Evolutionary conservation across 108 stramenopile species (phyloP), one percentile per base, ranked within the genome.

Genomic region (Epithemia pelagica): DNA sequence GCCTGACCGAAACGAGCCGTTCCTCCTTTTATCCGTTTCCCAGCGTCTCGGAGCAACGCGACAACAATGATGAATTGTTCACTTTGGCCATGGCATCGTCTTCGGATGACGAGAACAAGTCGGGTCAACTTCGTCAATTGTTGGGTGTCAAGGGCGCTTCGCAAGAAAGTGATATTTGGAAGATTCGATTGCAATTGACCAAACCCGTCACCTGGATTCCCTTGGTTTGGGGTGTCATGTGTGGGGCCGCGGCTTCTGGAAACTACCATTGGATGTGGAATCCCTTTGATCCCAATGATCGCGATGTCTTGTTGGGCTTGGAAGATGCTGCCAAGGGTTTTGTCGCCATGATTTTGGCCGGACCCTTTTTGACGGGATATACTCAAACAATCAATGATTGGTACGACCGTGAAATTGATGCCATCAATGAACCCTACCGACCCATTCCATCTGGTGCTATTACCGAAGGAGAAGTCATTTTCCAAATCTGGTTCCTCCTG

Each of bases 241-340:
- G 91, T 68, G 92, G 91, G 15, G 90, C 93, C 20, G 91, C 93
- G 19, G 88, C 89, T 21, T 86, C 87, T 56, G 97, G 97, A 28
- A 97, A 97, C 69, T 97, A 97, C 74, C 95, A 96, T 66, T 95
- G 95, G 94, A 94, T 94, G n/a, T 96, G 92, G 92, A 96, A 97
- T 67, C 95, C 97, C 0, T 90, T 96, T 59, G 93, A 91, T 73
- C 81, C 87, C 53, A 85, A 86, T 33, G 90, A 91, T 72, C 76
- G 91, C 53, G 68, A 90, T 57, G 82, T 95, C 23, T 30, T 82
- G 64, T 65, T 93, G 20, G 95, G 92, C 33, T 69, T 84, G 67
- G 82, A 83, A 70, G 95, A 95, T 80, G 72, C 92, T 2, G 75
- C 79, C 59, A 96, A 96, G 76, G 95, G 89, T 55, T 82, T 91